Percentiles rank a stretch among this genome's conserved stretches.
phyloP scores from a whole-genome alignment of 257 asterid species.

The Verbena officinalis region DNA sequence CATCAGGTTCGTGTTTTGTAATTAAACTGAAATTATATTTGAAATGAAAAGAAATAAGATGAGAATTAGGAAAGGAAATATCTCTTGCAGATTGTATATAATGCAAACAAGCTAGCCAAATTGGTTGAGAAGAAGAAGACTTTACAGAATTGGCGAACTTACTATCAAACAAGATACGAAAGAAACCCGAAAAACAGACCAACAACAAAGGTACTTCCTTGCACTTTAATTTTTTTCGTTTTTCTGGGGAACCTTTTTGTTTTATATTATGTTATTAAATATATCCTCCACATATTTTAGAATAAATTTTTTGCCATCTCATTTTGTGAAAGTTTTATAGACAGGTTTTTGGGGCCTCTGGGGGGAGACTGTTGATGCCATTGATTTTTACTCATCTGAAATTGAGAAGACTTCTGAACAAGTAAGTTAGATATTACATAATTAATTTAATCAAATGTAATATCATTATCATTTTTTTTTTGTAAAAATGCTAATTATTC shows the following conservation, averaged over 20 bases:
- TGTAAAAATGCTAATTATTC: neutral
- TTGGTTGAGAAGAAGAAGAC: slow-evolving; percentile 77
- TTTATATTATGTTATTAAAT: neutral
- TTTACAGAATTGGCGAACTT: slow-evolving; percentile 75
- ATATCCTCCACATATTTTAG: slow-evolving; percentile 15
- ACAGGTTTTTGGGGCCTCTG: slow-evolving; percentile 95
- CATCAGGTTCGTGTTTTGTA: slow-evolving; percentile 58
- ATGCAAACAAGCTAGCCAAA: slow-evolving; percentile 70
- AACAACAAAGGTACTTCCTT: slow-evolving; percentile 66
- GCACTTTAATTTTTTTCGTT: slow-evolving; percentile 1
- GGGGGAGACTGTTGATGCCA: slow-evolving; percentile 83
- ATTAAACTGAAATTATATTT: neutral
- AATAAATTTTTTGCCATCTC: slow-evolving; percentile 32
- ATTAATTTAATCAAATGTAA: no score
- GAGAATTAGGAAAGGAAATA: neutral
- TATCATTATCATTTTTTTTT: no score
- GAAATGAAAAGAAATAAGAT: neutral
- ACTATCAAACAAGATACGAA: slow-evolving; percentile 81
- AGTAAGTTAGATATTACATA: slow-evolving; percentile 50
- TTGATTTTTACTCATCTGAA: slow-evolving; percentile 72
- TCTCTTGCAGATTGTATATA: slow-evolving; percentile 63
- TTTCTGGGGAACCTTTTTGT: neutral
- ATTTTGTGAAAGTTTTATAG: slow-evolving; percentile 48
- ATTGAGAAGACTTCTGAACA: slow-evolving; percentile 60
- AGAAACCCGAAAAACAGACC: slow-evolving; percentile 76